Percentiles rank a stretch among this genome's conserved stretches.
These are phyloP conservation scores for Scheffersomyces ergatensis DNA, from an alignment of 805 yeast genomes.

Conservation along the genomic window DNA sequence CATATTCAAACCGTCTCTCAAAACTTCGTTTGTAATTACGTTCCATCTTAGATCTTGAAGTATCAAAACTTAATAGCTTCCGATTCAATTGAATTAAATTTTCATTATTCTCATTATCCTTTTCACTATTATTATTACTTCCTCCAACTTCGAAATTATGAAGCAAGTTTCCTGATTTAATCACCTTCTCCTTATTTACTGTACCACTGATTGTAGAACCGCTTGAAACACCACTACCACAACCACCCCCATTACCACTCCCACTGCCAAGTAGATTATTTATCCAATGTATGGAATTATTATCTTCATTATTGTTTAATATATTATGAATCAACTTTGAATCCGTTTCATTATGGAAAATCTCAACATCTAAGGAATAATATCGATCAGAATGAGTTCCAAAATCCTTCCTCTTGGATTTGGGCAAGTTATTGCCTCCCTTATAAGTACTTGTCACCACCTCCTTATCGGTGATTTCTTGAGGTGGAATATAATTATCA, in stretches of 20 bases:
- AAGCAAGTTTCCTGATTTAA: constrained; percentile 4
- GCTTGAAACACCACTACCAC: neutral
- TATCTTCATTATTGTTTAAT: constrained; percentile 12
- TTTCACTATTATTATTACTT: constrained; percentile 5
- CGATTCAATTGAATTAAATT: constrained; percentile 6
- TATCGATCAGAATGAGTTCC: constrained; percentile 72
- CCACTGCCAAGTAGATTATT: constrained; percentile 3
- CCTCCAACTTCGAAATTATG: constrained; percentile 8
- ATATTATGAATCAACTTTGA: constrained; percentile 16
- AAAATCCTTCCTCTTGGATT: constrained; percentile 56
- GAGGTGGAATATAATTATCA: constrained; percentile 21
- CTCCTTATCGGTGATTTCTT: too few species aligned
- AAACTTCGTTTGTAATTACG: constrained; percentile 4
- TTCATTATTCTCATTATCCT: neutral
- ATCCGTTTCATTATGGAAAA: constrained; percentile 56
- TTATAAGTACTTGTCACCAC: neutral
- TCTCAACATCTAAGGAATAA: constrained; percentile 61
- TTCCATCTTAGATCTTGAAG: constrained; percentile 1
- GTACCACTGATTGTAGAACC: neutral
- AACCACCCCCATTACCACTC: constrained; percentile 3
- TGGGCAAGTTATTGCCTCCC: constrained; percentile 25
- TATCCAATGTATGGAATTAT: constrained; percentile 19
- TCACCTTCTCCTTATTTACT: constrained; percentile 1
- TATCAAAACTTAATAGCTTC: constrained; percentile 1
- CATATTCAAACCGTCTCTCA: constrained; percentile 7